Evolutionary conservation across 1,139 yeast genomes (phyloP).

Genomic region (Lodderomyces margitis): DNA sequence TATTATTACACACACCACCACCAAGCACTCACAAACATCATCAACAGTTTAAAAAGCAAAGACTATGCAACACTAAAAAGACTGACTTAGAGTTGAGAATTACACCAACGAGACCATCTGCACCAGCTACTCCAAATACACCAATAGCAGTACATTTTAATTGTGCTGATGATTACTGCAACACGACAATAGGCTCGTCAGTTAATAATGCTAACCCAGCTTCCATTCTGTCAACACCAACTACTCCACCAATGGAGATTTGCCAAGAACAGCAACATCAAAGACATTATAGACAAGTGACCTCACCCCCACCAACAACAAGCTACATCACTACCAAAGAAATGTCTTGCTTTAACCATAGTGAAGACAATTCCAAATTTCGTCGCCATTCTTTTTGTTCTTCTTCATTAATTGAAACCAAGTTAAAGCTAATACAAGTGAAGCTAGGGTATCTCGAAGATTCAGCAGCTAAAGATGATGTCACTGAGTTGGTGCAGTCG

Average conservation of each 20-base stretch:
- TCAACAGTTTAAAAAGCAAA: neutral
- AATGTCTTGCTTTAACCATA: no score
- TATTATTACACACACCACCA: neutral
- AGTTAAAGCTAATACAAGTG: constrained; percentile 3
- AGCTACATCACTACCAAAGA: no score
- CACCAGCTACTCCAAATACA: no score
- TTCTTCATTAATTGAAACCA: constrained; percentile 3
- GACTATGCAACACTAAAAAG: no score
- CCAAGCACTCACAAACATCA: neutral
- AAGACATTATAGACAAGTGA: neutral
- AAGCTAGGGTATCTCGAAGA: constrained; percentile 1
- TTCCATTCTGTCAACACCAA: neutral
- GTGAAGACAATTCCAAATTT: no score
- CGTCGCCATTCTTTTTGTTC: no score
- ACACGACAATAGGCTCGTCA: no score
- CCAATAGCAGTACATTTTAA: no score
- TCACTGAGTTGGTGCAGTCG: constrained; percentile 1
- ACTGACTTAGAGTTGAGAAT: no score
- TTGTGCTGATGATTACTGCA: no score
- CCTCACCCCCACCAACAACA: constrained; percentile 1
- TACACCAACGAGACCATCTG: no score
- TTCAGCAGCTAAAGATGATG: neutral
- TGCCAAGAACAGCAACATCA: neutral
- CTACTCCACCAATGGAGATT: neutral
- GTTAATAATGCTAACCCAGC: no score